Base-by-base conservation (phyloP, 129 eudicot genomes). In the Chrysanthemum seticuspe region DNA sequence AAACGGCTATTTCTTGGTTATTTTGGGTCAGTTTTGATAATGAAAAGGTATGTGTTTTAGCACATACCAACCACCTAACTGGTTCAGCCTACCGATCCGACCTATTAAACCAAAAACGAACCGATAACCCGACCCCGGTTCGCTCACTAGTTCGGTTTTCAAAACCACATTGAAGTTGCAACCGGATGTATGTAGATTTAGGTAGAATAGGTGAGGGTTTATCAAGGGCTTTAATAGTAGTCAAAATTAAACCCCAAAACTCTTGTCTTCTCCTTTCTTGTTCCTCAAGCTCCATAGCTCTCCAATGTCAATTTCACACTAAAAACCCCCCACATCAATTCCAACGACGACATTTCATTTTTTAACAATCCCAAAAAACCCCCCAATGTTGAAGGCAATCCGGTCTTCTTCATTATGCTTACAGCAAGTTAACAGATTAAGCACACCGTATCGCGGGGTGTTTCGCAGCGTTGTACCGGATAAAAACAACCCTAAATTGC, bases 341-440 rank as follows among this genome's bases (percentile, higher is more conserved):
- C 5, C 13, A 9, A 19, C 55, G 47, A 52, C 31, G 14, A 52
- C 8, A 31, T 23, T 13, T 16, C 0, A 16, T 13, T 53, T n/a
- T 52, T 70, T 13, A 57, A 77, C 74, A 52, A 10, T 69, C 67
- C 58, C 74, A 53, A 53, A 5, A 53, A 53, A 48, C 51, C 27
- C 4, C 58, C 53, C 81, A 62, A 90, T 90, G 97, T 84, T 91
- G 88, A 91, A 91, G 88, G 84, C 70, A 23, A 60, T 87, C 23
- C 75, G 73, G 54, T 78, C 82, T 64, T 78, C 83, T 52, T 73
- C 90, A 71, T 74, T 88, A 68, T 81, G 81, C 75, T 82, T 72
- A 50, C 69, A 78, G 16, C 80, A 77, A 64, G 75, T 78, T 74
- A 83, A 85, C 61, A 40, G 47, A 40, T 40, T 40, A 40, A 40